Percentiles rank a stretch among this genome's conserved stretches.
Conservation (phyloP, 306 rosid genomes). For the Hippophae tibetana region DNA sequence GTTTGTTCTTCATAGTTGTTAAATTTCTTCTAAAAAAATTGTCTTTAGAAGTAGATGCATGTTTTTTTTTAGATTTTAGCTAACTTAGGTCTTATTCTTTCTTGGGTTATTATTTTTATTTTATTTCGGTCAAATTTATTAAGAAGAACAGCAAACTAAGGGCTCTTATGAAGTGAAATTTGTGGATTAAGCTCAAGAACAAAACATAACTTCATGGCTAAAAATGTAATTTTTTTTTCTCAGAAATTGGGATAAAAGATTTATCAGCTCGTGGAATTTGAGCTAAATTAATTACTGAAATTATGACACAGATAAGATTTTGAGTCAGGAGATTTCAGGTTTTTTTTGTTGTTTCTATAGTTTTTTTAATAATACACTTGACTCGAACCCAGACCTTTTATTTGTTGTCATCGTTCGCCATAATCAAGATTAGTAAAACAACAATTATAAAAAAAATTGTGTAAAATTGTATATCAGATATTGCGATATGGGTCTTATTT, state of each 20-base stretch:
- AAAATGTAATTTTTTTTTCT: not conserved
- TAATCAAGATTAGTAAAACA: no score
- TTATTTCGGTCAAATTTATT: not conserved
- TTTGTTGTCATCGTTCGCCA: no score
- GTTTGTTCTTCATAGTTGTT: slow-evolving; percentile 14
- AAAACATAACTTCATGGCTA: not conserved
- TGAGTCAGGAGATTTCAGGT: not conserved
- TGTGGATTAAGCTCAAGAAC: not conserved
- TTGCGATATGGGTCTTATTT: slow-evolving; percentile 5
- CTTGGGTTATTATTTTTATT: not conserved
- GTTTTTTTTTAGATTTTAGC: not conserved
- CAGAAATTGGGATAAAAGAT: not conserved
- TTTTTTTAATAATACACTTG: no score
- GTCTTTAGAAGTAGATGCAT: not conserved
- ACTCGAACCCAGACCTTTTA: no score
- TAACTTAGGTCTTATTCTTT: not conserved
- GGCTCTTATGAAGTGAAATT: not conserved
- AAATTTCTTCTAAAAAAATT: not conserved
- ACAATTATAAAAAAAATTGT: not conserved
- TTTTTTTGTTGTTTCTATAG: not conserved
- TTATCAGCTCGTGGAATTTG: slow-evolving; percentile 1
- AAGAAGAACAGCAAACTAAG: not conserved
- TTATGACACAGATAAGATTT: not conserved
- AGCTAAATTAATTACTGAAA: not conserved
- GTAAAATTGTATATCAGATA: not conserved